Base-by-base conservation (phyloP, 345 rosid species). In the Citrus unshiu region DNA sequence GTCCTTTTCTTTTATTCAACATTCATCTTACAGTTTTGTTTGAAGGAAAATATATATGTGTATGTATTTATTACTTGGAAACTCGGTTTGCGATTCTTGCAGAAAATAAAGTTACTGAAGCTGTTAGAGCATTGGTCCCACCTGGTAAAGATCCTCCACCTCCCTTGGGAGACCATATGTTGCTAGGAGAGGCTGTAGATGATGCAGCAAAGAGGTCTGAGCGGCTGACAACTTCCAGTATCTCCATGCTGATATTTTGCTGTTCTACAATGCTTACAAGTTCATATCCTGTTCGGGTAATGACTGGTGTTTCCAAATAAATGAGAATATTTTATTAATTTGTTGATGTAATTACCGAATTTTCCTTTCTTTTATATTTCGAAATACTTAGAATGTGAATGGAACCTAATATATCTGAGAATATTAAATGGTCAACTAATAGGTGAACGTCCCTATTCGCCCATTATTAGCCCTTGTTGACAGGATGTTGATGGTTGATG, bases 401-500 rank as follows among this genome's bases (percentile, higher is more conserved):
- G 62, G 65, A 69, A 19, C 63, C 37, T 56, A 35, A 46, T 78
- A 39, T 5, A 69, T 72, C 69, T 81, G 60, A 54, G 27, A 77
- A 29, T 37, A 22, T 80, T 59, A 2, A 59, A 18, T 80, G 66
- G 49, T 81, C 79, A 60, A 73, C n/a, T 77, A 66, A 78, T 75
- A 95, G 98, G 88, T 90, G 57, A 66, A 74, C 64, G 86, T 85
- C 77, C 98, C 97, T 56, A 40, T 94, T 81, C 85, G 84, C 72
- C 81, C 92, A 39, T 80, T 94, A 68, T 81, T 93, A 83, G 87
- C 93, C 65, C 91, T 94, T 81, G 85, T 93, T 82, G 92, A 96
- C 81, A 91, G 99, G 82, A 85, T 94, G 84, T 85, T 94, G 71
- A 87, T 83, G 76, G 90, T 94, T 75, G 90, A 96, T 70, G 99